Base-by-base conservation (phyloP, 768 basidiomycete species). In the Tylopilus sp. region DNA sequence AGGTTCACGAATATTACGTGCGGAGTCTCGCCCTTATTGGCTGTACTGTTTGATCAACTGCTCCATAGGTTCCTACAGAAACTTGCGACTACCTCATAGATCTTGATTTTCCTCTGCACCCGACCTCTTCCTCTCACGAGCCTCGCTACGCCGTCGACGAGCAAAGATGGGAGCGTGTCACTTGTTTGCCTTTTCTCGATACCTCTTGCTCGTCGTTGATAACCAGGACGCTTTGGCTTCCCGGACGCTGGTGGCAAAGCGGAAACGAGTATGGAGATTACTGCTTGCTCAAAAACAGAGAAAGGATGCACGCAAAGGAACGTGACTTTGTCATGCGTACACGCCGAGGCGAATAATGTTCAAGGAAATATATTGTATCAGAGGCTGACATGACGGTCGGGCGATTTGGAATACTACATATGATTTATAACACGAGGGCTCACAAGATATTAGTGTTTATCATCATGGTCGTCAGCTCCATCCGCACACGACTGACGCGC, bases 61-160 rank as follows among this genome's bases (percentile, higher is more conserved):
- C 40, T 50, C 29, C 52, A 22, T 24, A 89, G 96, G 86, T 90
- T 29, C 76, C 86, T 24, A 72, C 84, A 21, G 73, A 80, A 21
- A 74, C 80, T 36, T 99, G 97, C 67, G 88, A 92, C 68, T 98
- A 96, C 71, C 76, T 99, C 54, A 76, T 99, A 57, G 93, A 98
- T 69, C 80, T 92, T 38, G 89, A 94, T 72, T 92, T 91, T 66
- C 93, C 94, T 1, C 69, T 73, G 1, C 83, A 89, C 57, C 81
- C 87, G 2, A 65, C 71, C 12, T 67, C 65, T 33, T 81, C 84
- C 14, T 29, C 59, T 6, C 70, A 81, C 42, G 94, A 97, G 64
- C 92, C 90, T n/a, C 86, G 92, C 30, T 95, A 92, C 69, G 80
- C 82, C 25, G 58, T 76, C 22, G 82, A 92, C 63, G 66, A 69